A percentile compares a stretch with the other conserved stretches of the same genome.
These are phyloP conservation scores for Leucosporidium scottii DNA, from an alignment of 768 basidiomycete genomes.

Conservation along the genomic window DNA sequence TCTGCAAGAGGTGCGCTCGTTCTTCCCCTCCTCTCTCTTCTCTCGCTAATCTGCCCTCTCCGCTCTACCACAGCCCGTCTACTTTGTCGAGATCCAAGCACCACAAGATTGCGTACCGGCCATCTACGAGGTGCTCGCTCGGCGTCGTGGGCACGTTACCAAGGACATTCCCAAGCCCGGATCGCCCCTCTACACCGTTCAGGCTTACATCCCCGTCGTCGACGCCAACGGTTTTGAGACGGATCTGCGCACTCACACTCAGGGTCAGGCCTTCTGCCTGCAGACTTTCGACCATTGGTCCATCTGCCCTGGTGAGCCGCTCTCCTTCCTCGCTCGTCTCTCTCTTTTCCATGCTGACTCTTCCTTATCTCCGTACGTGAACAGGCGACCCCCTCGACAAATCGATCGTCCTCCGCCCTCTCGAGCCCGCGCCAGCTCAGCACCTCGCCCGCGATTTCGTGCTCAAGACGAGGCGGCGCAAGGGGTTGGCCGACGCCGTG, in stretches of 20 bases:
- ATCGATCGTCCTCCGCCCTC: constrained; percentile 86
- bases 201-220: constrained; percentile 95
- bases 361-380: neutral
- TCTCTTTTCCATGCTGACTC: too few species aligned
- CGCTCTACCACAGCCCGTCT: constrained; percentile 82
- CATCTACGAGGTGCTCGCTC: constrained; percentile 96
- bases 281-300: constrained; percentile 99
- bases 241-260: constrained; percentile 91
- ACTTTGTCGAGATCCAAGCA: constrained; percentile 98
- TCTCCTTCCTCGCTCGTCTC: neutral
- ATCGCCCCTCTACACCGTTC: constrained; percentile 94
- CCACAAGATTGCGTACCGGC: constrained; percentile 98
- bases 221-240: constrained; percentile 99
- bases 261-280: constrained; percentile 97
- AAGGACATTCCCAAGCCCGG: constrained; percentile 97
- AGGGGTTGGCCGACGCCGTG: constrained; percentile 93
- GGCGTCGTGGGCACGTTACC: constrained; percentile 97
- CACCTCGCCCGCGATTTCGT: constrained; percentile 89
- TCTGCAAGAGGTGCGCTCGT: constrained; percentile 39
- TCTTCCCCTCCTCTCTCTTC: neutral
- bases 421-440: constrained; percentile 96
- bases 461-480: constrained; percentile 89
- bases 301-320: constrained; percentile 80
- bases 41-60: neutral
- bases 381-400: constrained; percentile 96